A percentile compares a stretch with the other conserved stretches of the same genome.
phyloP scores from a whole-genome alignment of 257 asterid genomes.

The Anisodus acutangulus region DNA sequence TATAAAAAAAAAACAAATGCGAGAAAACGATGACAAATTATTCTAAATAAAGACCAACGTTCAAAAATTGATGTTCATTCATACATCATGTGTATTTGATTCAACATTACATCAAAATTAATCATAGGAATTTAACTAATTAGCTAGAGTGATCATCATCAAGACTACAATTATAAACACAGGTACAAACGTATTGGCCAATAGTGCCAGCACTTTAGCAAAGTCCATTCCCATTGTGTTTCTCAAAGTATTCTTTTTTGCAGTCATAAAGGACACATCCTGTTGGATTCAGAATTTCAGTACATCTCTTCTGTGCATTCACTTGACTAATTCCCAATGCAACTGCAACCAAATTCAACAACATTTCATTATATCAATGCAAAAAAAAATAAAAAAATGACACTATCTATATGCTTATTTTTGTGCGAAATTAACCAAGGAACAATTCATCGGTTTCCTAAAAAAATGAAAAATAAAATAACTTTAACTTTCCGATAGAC shows the following conservation, averaged over 20 bases:
- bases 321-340: background rate
- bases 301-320: background rate
- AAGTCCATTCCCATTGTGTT: background rate
- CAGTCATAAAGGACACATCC: background rate
- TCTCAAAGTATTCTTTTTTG: background rate
- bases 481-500: too few species aligned
- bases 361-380: background rate
- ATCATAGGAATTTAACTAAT: background rate
- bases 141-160: background rate
- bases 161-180: slow-evolving; percentile 13
- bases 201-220: background rate
- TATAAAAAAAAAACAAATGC: background rate
- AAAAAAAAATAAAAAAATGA: background rate
- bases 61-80: background rate
- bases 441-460: too few species aligned
- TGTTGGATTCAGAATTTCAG: background rate
- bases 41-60: background rate
- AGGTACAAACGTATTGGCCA: background rate
- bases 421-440: background rate
- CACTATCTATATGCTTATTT: background rate
- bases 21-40: background rate
- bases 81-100: background rate
- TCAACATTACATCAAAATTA: background rate
- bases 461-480: too few species aligned
- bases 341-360: slow-evolving; percentile 28